Percentiles rank a stretch among this genome's conserved stretches.
Evolutionary conservation across 163 green algal species (phyloP).

Genomic region (Picocystis sp.): DNA sequence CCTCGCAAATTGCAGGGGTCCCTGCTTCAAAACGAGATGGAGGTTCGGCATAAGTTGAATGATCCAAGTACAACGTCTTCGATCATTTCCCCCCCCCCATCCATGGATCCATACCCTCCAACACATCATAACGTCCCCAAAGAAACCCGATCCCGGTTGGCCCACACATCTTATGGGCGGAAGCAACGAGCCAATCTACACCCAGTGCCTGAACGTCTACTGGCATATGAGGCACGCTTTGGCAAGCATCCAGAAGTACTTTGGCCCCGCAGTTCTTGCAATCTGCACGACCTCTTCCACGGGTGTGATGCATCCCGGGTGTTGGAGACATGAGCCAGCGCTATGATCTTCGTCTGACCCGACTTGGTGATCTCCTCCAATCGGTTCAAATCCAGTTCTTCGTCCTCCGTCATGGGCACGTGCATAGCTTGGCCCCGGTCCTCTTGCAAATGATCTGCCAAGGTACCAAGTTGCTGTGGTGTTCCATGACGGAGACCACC

Average conservation of each 20-base stretch:
- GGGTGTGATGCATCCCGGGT: slow-evolving; percentile 38
- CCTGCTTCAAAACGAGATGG: slow-evolving; percentile 87
- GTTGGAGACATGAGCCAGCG: slow-evolving; percentile 65
- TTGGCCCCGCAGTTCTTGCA: slow-evolving; percentile 43
- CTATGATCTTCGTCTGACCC: slow-evolving; percentile 47
- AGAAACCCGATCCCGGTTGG: slow-evolving; percentile 97
- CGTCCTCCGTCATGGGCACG: slow-evolving; percentile 37
- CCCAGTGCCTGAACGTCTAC: slow-evolving; percentile 74
- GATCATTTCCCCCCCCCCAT: slow-evolving; percentile 88
- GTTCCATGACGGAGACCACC: slow-evolving; percentile 70
- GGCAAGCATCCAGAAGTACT: slow-evolving; percentile 88
- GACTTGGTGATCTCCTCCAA: slow-evolving; percentile 8
- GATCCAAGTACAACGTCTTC: slow-evolving; percentile 74
- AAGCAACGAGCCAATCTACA: slow-evolving; percentile 86
- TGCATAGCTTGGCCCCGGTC: slow-evolving; percentile 52
- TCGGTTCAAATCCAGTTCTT: slow-evolving; percentile 50
- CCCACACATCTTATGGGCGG: slow-evolving; percentile 88
- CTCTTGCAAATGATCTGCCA: slow-evolving; percentile 62
- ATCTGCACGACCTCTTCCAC: slow-evolving; percentile 28
- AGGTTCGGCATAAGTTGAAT: slow-evolving; percentile 77
- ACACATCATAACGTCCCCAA: slow-evolving; percentile 69
- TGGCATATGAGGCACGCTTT: slow-evolving; percentile 86
- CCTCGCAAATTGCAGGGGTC: slow-evolving; percentile 89
- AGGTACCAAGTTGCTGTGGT: slow-evolving; percentile 78
- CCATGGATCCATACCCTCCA: slow-evolving; percentile 84